Conservation (phyloP, 768 basidiomycete species). For the Hericium rajendrae region DNA sequence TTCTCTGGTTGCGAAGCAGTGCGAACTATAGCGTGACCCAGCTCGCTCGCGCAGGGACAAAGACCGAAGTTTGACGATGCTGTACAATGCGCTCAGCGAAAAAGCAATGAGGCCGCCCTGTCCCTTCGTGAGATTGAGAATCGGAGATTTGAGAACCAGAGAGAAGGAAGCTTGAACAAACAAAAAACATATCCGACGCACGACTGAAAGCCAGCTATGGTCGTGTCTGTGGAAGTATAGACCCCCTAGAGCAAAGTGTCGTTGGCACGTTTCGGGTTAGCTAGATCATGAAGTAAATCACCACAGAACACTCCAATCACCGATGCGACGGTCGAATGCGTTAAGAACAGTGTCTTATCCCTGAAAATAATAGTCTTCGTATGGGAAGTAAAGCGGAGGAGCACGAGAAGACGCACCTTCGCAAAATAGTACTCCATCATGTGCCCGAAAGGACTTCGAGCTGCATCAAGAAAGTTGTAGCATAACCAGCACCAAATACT, state of each 20-base stretch:
- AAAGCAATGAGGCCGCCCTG: slow-evolving; percentile 89
- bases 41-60: slow-evolving; percentile 89
- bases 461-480: slow-evolving; percentile 84
- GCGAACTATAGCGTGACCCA: slow-evolving; percentile 69
- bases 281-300: slow-evolving; percentile 21
- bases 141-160: slow-evolving; percentile 34
- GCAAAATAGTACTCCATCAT: slow-evolving; percentile 77
- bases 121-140: not conserved
- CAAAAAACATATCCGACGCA: slow-evolving; percentile 75
- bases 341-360: slow-evolving; percentile 74
- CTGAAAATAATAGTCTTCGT: slow-evolving; percentile 24
- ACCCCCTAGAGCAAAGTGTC: slow-evolving; percentile 42
- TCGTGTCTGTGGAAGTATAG: slow-evolving; percentile 73
- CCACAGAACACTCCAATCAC: slow-evolving; percentile 83
- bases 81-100: slow-evolving; percentile 84
- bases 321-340: slow-evolving; percentile 62
- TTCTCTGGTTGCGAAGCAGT: not conserved
- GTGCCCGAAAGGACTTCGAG: slow-evolving; percentile 71
- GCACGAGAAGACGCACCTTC: slow-evolving; percentile 37
- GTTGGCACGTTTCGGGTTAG: not conserved
- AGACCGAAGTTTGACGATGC: slow-evolving; percentile 72
- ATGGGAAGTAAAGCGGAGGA: slow-evolving; percentile 1
- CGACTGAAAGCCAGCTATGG: slow-evolving; percentile 90
- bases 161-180: slow-evolving; percentile 35
- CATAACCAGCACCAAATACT: slow-evolving; percentile 29